Base-by-base conservation (phyloP, 768 basidiomycete genomes). In the Trametes meyenii region DNA sequence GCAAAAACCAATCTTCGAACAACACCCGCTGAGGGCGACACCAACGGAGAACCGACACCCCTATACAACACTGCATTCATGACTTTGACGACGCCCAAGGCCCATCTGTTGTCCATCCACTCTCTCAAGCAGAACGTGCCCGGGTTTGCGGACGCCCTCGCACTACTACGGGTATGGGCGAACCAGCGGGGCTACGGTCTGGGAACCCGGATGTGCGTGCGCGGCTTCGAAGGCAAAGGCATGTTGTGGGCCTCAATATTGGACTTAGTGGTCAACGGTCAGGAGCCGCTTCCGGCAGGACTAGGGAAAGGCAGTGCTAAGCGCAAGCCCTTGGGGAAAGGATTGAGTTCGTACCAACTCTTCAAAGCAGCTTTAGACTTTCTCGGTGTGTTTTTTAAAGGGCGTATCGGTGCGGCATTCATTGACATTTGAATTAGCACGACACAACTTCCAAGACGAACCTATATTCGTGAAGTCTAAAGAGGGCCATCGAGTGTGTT, bases 321-420 rank as follows among this genome's bases (percentile, higher is more conserved):
- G 54, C 78, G 85, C 55, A 85, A 80, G 68, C 81, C 86, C 0
- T 70, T 96, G 2, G 96, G 93, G 5, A 84, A 82, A 58, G 91
- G 94, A 1, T 71, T 98, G 66, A 95, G 92, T 62, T 91, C 92
- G 21, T 97, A 96, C 75, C 94, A 96, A 70, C 78, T 96, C 29
- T 89, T 98, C 73, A 85, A 89, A 66, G 93, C 90, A 36, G 88
- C 85, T 0, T 75, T 96, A 66, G 92, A 95, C 71, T 88, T 95
- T 69, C 71, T 98, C 23, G 84, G 94, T 94, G 69, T 64, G 88
- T 70, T 26, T n/a, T 51, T 23, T 10, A 5, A 11, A 40, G n/a
- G 8, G 6, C 2, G 5, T 35, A 21, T n/a, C 3, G 24, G 0
- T 33, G 21, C 10, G 29, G 19, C 23, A 55, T 14, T 42, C 63